Base-by-base conservation (phyloP, 495 filamentous ascomycete genomes). In the Podospora fimiseda region DNA sequence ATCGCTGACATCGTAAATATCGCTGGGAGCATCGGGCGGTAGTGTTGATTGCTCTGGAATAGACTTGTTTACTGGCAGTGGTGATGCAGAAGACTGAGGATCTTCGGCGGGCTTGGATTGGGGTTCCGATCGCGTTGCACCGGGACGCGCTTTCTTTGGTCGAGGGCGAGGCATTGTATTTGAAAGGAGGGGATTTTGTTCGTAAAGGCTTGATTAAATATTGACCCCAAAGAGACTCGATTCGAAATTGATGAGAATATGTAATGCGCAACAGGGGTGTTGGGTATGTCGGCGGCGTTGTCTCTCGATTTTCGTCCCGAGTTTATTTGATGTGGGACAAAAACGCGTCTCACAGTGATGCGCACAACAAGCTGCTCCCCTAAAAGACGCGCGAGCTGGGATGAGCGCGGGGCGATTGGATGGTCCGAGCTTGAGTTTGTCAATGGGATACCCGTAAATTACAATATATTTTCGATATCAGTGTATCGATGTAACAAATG, bases 1-100 rank as follows among this genome's bases (percentile, higher is more conserved):
- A 36, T 73, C 71, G 63, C 71, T 74, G 22, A 72, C 64, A 54
- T 71, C 70, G 62, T 73, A 71, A 6, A 71, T 68, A 53, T 75
- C 72, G 50, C 68, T 48, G 0, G 51, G 33, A 6, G 22, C 14
- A 13, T 44, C 60, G 22, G 57, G 7, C 0, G 52, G 53, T 8
- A 53, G 9, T 20, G 9, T 20, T 44, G 15, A 5, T 44, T 44
- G 19, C 22, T 5, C 3, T 14, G 43, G 37, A 9, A 45, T 22
- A 14, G 55, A 53, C 27, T 59, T 41, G 2, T 27, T 36, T 4
- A 48, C 22, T 8, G 33, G 38, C 0, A 53, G 55, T 5, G 58
- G 60, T 22, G 59, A 42, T 21, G 61, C 56, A 2, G 21, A 33
- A 9, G 21, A 24, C 13, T 51, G 43, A 3, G n/a, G 27, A 4